phyloP scores from a whole-genome alignment of 352 stramenopile genomes.

The Phytophthora nicotianae region DNA sequence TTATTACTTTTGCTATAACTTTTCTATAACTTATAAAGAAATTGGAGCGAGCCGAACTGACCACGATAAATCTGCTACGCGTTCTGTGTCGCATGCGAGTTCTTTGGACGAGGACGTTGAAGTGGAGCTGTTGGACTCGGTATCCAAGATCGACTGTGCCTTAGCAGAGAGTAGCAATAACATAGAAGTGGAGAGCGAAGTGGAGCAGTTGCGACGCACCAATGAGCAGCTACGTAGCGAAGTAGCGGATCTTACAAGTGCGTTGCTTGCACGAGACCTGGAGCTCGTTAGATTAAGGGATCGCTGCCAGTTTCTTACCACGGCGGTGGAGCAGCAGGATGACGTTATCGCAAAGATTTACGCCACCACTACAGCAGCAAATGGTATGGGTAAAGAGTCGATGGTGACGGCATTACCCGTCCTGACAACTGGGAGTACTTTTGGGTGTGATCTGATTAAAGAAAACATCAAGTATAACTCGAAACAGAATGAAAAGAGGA shows the following conservation, averaged over 20 bases:
- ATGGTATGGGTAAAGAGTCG: conserved; percentile 4
- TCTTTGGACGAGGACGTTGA: conserved; percentile 31
- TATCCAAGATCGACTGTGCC: conserved; percentile 31
- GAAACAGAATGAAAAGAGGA: conserved; percentile 14
- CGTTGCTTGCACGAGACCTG: conserved; percentile 74
- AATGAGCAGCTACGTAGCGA: conserved; percentile 60
- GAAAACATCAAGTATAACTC: conserved; percentile 7
- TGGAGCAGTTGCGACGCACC: conserved; percentile 36
- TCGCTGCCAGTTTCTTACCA: conserved; percentile 63
- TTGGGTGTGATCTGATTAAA: background rate
- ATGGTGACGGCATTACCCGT: conserved; percentile 11
- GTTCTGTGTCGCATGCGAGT: conserved; percentile 4
- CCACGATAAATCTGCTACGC: background rate
- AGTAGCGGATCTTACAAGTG: conserved; percentile 69
- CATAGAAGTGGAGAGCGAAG: conserved; percentile 18
- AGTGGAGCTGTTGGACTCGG: conserved; percentile 32
- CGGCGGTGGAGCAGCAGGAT: conserved; percentile 77
- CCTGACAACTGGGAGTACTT: background rate
- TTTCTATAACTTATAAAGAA: background rate
- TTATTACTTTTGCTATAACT: background rate
- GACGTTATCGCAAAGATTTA: conserved; percentile 84
- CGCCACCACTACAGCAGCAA: conserved; percentile 30
- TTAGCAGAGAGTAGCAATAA: conserved; percentile 10
- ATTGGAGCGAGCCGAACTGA: background rate
- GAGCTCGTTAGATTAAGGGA: conserved; percentile 71